These are phyloP conservation scores for Pulveroboletus sp. DNA, from an alignment of 1,284 basidiomycete genomes.

Conservation along the genomic window DNA sequence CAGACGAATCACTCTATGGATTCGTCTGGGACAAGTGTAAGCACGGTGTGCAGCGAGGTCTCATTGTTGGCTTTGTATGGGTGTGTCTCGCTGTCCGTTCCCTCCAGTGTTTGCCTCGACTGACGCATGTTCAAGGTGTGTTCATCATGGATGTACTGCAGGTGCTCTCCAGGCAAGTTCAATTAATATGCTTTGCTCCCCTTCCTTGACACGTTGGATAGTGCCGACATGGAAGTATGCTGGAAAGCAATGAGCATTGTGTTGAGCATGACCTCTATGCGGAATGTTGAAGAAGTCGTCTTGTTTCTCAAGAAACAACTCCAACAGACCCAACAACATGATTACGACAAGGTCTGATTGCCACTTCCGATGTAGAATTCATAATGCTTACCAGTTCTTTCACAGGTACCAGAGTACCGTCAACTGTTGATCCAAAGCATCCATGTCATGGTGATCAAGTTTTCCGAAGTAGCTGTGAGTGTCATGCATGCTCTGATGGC, in stretches of 20 bases:
- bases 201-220: constrained; percentile 28
- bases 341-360: constrained; percentile 71
- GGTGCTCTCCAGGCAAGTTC: constrained; percentile 70
- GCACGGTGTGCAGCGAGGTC: constrained; percentile 61
- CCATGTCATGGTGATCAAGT: constrained; percentile 94
- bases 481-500: constrained; percentile 98
- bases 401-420: constrained; percentile 87
- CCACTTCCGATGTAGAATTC: background rate
- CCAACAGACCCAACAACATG: constrained; percentile 84
- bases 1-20: constrained; percentile 56
- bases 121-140: constrained; percentile 41
- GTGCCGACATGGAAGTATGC: constrained; percentile 95
- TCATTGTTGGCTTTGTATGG: constrained; percentile 55
- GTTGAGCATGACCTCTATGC: constrained; percentile 89
- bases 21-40: constrained; percentile 77
- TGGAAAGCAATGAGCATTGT: constrained; percentile 90
- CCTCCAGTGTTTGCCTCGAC: background rate
- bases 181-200: background rate
- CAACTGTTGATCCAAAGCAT: constrained; percentile 97
- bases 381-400: background rate
- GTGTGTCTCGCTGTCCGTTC: constrained; percentile 37
- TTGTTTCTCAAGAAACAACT: constrained; percentile 97
- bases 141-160: constrained; percentile 96
- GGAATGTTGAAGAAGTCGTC: constrained; percentile 98
- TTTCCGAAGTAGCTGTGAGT: constrained; percentile 96